Evolutionary conservation across 352 stramenopile species (phyloP), one percentile per base, ranked within the genome.

Genomic region (Globisporangium emineosum): DNA sequence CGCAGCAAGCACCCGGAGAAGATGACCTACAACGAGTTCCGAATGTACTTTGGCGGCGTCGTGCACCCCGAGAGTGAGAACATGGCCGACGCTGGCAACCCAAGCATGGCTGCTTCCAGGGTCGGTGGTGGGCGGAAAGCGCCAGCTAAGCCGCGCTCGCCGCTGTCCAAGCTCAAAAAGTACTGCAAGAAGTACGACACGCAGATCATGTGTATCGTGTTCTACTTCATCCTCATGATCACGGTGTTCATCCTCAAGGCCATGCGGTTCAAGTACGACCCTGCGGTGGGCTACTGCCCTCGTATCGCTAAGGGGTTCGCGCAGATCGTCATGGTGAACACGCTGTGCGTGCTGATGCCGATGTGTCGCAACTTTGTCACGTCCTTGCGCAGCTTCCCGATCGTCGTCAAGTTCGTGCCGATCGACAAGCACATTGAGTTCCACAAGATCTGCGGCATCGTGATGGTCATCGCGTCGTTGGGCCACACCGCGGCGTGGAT

Each of bases 331-430:
- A 76, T 91, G 70, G 77, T 93, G 17, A 88, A 91, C 67, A 88
- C 81, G 21, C 74, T 83, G 51, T 91, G 88, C 56, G 77, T 93
- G 7, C 64, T 93, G 62, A 60, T 93, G 19, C 81, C 85, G 2
- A 88, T 93, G 76, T 92, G 85, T 32, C 81, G 81, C 45, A 84
- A 80, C 51, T 82, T 93, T 30, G 67, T 93, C 32, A 83, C 79
- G 49, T 70, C 69, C 7, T 59, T 89, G 25, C 79, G 83, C 3
- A 76, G 68, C 7, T 57, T 80, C 0, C 63, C 68, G n/a, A 64
- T 86, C 8, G 70, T 91, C 23, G 72, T 79, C 10, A 73, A 78
- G 15, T 64, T 83, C 29, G 62, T 91, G 6, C 85, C 84, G 4
- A 66, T 92, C 33, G 83, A 90, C 61, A 64, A 83, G 35, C 67